phyloP scores from a whole-genome alignment of 1,139 yeast genomes.

The Taiozyma onychis region DNA sequence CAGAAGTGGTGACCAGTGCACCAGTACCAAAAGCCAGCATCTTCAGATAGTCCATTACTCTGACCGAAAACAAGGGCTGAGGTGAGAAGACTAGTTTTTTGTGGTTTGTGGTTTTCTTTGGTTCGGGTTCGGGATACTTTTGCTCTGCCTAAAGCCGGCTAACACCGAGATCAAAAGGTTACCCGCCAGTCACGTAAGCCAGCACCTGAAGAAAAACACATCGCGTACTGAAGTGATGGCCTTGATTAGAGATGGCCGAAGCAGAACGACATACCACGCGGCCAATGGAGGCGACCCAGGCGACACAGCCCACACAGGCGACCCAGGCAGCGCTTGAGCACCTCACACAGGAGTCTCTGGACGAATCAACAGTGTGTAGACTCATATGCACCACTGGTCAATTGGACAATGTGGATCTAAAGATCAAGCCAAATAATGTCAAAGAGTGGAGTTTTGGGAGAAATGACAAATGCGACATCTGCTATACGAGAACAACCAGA shows the following conservation, averaged over 20 bases:
- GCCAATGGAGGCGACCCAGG: constrained; percentile 30
- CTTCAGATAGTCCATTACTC: neutral
- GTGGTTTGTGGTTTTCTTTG: too few species aligned
- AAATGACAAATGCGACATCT: constrained; percentile 55
- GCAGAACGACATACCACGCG: neutral
- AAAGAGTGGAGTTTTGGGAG: constrained; percentile 78
- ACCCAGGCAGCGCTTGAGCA: constrained; percentile 49
- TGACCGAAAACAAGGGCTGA: neutral
- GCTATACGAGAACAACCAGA: constrained; percentile 58
- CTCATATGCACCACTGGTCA: constrained; percentile 70
- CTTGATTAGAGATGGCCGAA: neutral
- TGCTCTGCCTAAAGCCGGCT: neutral
- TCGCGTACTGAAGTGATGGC: neutral
- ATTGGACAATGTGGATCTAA: constrained; percentile 39
- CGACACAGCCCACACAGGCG: constrained; percentile 59
- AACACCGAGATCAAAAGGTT: neutral
- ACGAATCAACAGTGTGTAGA: constrained; percentile 41
- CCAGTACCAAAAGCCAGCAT: neutral
- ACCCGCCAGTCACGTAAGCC: neutral
- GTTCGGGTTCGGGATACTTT: too few species aligned
- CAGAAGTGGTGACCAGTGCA: neutral
- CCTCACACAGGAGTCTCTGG: constrained; percentile 33
- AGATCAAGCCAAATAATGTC: constrained; percentile 31
- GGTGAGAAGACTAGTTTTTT: too few species aligned
- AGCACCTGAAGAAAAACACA: neutral